Base-by-base conservation (phyloP, 441 rosid genomes). In the Erysimum pusillum region DNA sequence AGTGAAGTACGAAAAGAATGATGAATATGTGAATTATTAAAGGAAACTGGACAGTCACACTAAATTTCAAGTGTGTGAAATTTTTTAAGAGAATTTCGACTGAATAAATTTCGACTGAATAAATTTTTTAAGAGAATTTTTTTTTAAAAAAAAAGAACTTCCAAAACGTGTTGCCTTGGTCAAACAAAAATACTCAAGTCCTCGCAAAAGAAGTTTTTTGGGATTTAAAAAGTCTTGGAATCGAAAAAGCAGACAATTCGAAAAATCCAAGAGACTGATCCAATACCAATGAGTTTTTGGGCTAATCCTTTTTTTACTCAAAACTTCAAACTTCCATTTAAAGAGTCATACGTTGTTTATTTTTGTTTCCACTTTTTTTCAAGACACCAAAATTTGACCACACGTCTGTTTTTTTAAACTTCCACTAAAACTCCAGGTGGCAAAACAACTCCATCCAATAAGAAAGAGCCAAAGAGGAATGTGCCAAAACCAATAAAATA, bases 301-400 rank as follows among this genome's bases (percentile, higher is more conserved):
- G 1, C 1, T 22, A 2, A 18, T 18, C 28, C 28, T 49, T 0
- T n/a, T 31, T 6, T 6, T 6, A 7, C 12, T 22, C 7, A n/a
- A 22, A 25, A 11, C 15, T 52, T 52, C 58, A 52, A 1, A 52
- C 1, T 49, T 49, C 17, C 53, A 9, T 44, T 51, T 28, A 20
- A 51, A 51, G 9, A 51, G n/a, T 25, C 59, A 9, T 25, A 6
- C 4, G 15, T 22, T 10, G 68, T n/a, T 38, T 20, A 2, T 14
- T 20, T 25, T 59, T 9, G 28, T 69, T 42, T 34, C 11, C 25
- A 20, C 51, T 22, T 41, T 39, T 17, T 5, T 17, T 1, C 42
- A 20, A 63, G 44, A 73, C 70, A 63, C 9, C 70, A 63, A 73
- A 12, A 73, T 31, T 52, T 73, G 76, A 73, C 70, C 70, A 72